Conservation (phyloP, 2,329 filamentous ascomycete species). For the Pyrenochaeta sp. region DNA sequence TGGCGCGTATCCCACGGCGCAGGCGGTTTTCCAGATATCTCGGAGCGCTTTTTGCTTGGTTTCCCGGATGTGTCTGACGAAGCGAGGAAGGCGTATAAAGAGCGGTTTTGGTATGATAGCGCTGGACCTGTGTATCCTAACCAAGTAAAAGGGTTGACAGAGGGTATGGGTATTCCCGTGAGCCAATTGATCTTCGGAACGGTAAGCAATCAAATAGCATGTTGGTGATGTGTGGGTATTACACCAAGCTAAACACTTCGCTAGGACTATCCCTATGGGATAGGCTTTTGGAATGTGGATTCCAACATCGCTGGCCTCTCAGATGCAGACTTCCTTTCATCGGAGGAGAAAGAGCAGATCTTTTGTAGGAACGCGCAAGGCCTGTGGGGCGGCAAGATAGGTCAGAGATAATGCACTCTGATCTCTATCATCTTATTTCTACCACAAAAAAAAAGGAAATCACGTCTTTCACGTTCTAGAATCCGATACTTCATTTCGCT, state of each 20-base stretch:
- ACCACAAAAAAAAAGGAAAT: no score
- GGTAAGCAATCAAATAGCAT: conserved; percentile 21
- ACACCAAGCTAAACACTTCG: not conserved
- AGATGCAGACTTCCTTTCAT: conserved; percentile 28
- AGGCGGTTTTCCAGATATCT: conserved; percentile 48
- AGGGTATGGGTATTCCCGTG: conserved; percentile 39
- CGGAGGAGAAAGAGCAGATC: conserved; percentile 36
- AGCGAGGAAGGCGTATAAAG: conserved; percentile 39
- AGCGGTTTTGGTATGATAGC: conserved; percentile 49
- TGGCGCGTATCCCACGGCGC: conserved; percentile 48
- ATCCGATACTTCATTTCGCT: no score
- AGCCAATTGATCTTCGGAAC: conserved; percentile 49
- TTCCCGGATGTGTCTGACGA: conserved; percentile 36
- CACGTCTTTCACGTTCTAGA: no score
- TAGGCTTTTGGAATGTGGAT: conserved; percentile 49
- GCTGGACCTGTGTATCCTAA: conserved; percentile 49
- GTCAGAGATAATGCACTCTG: not conserved
- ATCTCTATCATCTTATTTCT: no score
- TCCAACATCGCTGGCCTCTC: conserved; percentile 43
- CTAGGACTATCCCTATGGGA: conserved; percentile 49
- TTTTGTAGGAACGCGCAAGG: conserved; percentile 36
- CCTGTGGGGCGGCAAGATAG: conserved; percentile 37
- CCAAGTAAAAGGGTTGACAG: conserved; percentile 47
- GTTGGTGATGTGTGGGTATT: not conserved
- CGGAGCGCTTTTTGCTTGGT: conserved; percentile 45